Evolutionary conservation across 1,139 yeast genomes (phyloP).

Genomic region (Yamadazyma trypodendri): DNA sequence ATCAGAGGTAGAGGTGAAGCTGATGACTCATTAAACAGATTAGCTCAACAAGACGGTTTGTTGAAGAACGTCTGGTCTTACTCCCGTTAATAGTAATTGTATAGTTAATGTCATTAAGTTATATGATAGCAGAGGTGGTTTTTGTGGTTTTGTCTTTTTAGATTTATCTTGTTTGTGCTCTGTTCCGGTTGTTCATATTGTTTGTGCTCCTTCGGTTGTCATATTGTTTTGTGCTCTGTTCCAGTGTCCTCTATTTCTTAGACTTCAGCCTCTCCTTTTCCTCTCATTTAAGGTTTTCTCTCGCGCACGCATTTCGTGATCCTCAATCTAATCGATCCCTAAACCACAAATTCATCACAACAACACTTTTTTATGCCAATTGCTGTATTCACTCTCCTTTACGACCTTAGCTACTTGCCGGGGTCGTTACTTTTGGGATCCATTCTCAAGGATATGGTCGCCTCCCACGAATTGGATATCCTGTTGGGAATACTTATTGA

Average conservation of each 20-base stretch:
- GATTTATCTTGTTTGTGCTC: too few species aligned
- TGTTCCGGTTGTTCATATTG: too few species aligned
- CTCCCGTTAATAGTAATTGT: slow-evolving; percentile 76
- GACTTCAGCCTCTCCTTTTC: too few species aligned
- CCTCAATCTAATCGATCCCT: slow-evolving; percentile 2
- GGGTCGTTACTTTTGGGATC: slow-evolving; percentile 71
- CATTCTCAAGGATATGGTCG: slow-evolving; percentile 20
- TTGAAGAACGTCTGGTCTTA: slow-evolving; percentile 98
- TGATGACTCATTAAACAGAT: slow-evolving; percentile 99
- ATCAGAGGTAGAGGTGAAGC: slow-evolving; percentile 82
- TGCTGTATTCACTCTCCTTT: slow-evolving; percentile 69
- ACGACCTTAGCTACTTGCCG: slow-evolving; percentile 65
- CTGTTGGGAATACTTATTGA: slow-evolving; percentile 39
- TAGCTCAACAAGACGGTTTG: slow-evolving; percentile 98
- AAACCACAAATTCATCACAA: not conserved
- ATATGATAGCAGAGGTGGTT: not conserved
- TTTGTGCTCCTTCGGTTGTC: too few species aligned
- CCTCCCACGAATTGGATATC: slow-evolving; percentile 11
- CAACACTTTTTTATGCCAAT: slow-evolving; percentile 3
- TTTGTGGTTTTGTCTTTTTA: not conserved
- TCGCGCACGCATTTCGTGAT: not conserved
- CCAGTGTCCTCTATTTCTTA: too few species aligned
- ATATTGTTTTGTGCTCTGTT: too few species aligned
- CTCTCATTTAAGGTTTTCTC: too few species aligned
- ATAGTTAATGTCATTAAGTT: slow-evolving; percentile 21